These are phyloP conservation scores for Suillus subalutaceus DNA, from an alignment of 768 basidiomycete species.

Conservation along the genomic window DNA sequence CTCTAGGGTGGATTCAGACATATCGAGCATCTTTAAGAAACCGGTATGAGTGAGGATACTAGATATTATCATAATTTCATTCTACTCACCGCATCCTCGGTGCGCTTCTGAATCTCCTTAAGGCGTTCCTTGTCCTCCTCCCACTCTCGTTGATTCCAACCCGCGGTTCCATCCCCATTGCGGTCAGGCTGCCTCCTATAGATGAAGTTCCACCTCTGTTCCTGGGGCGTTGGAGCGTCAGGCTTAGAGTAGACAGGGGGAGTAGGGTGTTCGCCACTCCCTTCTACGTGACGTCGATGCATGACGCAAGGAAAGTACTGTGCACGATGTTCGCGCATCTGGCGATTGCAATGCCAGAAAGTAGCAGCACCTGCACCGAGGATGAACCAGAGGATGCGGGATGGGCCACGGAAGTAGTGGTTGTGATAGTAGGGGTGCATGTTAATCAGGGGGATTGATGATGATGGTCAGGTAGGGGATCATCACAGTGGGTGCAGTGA, in stretches of 20 bases:
- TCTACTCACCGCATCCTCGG: slow-evolving; percentile 50
- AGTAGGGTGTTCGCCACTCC: slow-evolving; percentile 16
- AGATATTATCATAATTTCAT: neutral
- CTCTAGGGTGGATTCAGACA: slow-evolving; percentile 72
- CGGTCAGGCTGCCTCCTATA: slow-evolving; percentile 12
- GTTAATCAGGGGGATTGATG: neutral
- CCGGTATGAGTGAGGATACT: neutral
- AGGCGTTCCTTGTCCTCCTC: slow-evolving; percentile 52
- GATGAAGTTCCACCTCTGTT: slow-evolving; percentile 13
- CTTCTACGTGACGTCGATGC: slow-evolving; percentile 25
- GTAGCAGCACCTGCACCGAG: slow-evolving; percentile 52
- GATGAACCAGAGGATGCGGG: slow-evolving; percentile 70
- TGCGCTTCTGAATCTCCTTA: slow-evolving; percentile 48
- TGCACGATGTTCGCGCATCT: slow-evolving; percentile 45
- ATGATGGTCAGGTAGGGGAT: neutral
- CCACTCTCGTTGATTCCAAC: slow-evolving; percentile 39
- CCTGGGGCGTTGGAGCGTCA: slow-evolving; percentile 12
- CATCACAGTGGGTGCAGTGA: neutral
- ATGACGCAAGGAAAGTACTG: slow-evolving; percentile 34
- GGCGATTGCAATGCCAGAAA: slow-evolving; percentile 42
- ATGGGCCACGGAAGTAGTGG: slow-evolving; percentile 43
- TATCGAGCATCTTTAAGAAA: slow-evolving; percentile 50
- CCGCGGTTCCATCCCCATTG: slow-evolving; percentile 19
- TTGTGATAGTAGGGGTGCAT: slow-evolving; percentile 29
- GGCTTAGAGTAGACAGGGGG: slow-evolving; percentile 20